A percentile compares a stretch with the other conserved stretches of the same genome.
Evolutionary conservation across 306 rosid species (phyloP).

Genomic region (Gillenia trifoliata): DNA sequence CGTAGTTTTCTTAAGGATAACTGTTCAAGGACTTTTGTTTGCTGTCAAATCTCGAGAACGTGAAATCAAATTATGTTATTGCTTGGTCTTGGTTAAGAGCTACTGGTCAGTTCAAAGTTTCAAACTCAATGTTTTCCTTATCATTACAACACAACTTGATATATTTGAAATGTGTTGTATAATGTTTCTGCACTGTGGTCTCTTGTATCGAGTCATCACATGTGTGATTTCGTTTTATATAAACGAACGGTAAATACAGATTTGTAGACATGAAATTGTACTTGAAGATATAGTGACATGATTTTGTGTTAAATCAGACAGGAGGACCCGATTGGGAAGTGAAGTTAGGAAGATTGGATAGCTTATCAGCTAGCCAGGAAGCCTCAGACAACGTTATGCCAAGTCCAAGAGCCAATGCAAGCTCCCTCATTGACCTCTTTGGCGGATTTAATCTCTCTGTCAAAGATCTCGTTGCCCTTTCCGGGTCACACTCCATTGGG

Average conservation of each 20-base stretch:
- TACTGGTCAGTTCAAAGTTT: not conserved
- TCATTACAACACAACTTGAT: not conserved
- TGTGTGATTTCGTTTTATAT: not conserved
- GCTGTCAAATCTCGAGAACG: not conserved
- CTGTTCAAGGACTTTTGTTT: too few species aligned
- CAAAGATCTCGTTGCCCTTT: slow-evolving; percentile 70
- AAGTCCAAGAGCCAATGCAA: slow-evolving; percentile 82
- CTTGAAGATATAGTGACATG: not conserved
- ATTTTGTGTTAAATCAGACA: slow-evolving; percentile 36
- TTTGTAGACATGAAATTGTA: not conserved
- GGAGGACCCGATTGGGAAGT: slow-evolving; percentile 92
- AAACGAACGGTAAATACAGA: not conserved
- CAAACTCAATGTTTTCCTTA: not conserved
- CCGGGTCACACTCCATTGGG: slow-evolving; percentile 88
- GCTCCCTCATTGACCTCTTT: slow-evolving; percentile 55
- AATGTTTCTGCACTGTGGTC: not conserved
- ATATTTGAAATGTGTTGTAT: not conserved
- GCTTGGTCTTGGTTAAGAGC: not conserved
- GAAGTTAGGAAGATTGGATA: slow-evolving; percentile 76
- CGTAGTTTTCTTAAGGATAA: not conserved
- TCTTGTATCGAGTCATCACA: not conserved
- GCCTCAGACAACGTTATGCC: slow-evolving; percentile 76
- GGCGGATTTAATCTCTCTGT: slow-evolving; percentile 38
- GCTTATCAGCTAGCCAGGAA: slow-evolving; percentile 61
- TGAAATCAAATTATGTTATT: not conserved